phyloP scores from a whole-genome alignment of 305 asterid species.

The Salvia sclarea region DNA sequence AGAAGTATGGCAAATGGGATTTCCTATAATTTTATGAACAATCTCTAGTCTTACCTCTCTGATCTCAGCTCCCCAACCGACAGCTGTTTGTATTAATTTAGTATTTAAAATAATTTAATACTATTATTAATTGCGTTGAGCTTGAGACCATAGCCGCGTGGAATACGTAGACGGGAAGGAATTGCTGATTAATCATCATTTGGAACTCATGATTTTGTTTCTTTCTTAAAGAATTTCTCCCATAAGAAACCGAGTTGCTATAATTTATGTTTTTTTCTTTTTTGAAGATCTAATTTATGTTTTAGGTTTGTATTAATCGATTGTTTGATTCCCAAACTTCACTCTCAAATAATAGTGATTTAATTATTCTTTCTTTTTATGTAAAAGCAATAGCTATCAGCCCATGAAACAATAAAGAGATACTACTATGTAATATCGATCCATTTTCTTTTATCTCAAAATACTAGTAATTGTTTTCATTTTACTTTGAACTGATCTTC shows the following conservation, averaged over 20 bases:
- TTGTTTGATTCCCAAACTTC: neutral
- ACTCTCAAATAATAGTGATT: neutral
- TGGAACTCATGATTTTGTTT: neutral
- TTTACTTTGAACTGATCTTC: neutral
- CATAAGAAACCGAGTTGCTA: too few species aligned
- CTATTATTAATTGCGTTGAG: neutral
- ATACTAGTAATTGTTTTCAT: too few species aligned
- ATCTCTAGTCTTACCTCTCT: neutral
- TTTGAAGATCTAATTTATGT: too few species aligned
- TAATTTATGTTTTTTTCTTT: too few species aligned
- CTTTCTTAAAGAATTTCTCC: too few species aligned
- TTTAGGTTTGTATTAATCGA: neutral
- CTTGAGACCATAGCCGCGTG: slow-evolving; percentile 22
- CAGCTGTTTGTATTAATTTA: slow-evolving; percentile 22
- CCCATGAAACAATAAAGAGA: too few species aligned
- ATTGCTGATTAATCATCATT: neutral
- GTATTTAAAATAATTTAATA: neutral
- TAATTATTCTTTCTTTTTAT: neutral
- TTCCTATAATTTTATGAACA: neutral
- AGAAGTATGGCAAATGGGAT: neutral
- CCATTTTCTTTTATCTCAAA: neutral
- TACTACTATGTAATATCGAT: neutral
- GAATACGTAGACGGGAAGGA: slow-evolving; percentile 12
- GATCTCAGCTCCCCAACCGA: slow-evolving; percentile 7
- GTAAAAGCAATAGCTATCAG: too few species aligned